A percentile compares a stretch with the other conserved stretches of the same genome.
phyloP scores from a whole-genome alignment of 2,329 filamentous ascomycete genomes.

The Clonostachys byssicola region DNA sequence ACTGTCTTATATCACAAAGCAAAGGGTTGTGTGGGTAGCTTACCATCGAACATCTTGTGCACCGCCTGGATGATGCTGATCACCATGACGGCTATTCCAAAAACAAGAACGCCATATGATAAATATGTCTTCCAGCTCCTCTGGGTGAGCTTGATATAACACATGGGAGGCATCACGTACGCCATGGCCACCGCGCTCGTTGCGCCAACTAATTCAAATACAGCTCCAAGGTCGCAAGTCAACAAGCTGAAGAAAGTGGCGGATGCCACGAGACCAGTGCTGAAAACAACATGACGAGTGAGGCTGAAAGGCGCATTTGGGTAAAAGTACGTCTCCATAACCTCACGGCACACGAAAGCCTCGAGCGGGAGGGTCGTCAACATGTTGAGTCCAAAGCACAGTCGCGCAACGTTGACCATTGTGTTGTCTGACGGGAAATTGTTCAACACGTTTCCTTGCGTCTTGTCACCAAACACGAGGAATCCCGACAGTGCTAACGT shows the following conservation, averaged over 20 bases:
- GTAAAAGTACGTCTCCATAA: constrained; percentile 84
- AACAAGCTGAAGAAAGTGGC: constrained; percentile 76
- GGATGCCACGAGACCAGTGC: constrained; percentile 72
- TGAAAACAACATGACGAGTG: constrained; percentile 82
- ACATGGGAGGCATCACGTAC: constrained; percentile 91
- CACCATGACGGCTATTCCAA: constrained; percentile 75
- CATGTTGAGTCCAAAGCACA: constrained; percentile 99
- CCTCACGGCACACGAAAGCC: constrained; percentile 95
- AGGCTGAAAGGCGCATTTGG: constrained; percentile 72
- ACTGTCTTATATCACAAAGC: no score
- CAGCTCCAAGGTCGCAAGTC: constrained; percentile 89
- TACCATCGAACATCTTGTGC: constrained; percentile 58
- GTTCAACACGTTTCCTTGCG: constrained; percentile 93
- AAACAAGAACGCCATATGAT: constrained; percentile 67
- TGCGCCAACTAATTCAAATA: constrained; percentile 94
- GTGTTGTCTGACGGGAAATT: constrained; percentile 90
- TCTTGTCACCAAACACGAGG: constrained; percentile 87
- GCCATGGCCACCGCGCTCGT: constrained; percentile 92
- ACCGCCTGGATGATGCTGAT: constrained; percentile 75
- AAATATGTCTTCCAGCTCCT: constrained; percentile 70
- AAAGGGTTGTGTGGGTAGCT: constrained; percentile 8
- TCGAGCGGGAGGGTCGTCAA: constrained; percentile 93
- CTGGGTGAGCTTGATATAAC: constrained; percentile 89
- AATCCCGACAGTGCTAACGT: constrained; percentile 86
- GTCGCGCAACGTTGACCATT: constrained; percentile 89